A percentile compares a stretch with the other conserved stretches of the same genome.
These are phyloP conservation scores for Naganishia friedmannii DNA, from an alignment of 768 basidiomycete genomes.

Conservation along the genomic window DNA sequence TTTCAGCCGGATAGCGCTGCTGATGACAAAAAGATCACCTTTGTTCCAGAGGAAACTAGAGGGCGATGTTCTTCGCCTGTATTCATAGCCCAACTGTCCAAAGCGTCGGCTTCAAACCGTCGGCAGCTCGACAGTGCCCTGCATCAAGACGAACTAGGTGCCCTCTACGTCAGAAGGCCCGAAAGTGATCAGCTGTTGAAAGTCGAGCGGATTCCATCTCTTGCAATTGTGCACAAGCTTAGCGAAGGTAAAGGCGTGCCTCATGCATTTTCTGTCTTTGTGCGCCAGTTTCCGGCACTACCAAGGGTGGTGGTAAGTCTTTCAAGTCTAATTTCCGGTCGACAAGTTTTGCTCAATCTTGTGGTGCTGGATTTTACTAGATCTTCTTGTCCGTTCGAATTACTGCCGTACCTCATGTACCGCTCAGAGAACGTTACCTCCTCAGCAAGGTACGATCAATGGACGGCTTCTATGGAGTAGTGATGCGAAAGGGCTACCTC, in stretches of 20 bases:
- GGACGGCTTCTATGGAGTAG: conserved; percentile 46
- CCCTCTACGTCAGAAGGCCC: neutral
- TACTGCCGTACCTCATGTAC: conserved; percentile 58
- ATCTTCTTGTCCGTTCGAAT: conserved; percentile 65
- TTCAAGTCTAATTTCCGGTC: too few relatives aligned
- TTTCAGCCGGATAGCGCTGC: neutral
- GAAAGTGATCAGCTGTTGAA: conserved; percentile 36
- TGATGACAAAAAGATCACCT: conserved; percentile 8
- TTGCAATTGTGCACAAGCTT: conserved; percentile 63
- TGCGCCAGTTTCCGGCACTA: conserved; percentile 68
- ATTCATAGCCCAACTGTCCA: conserved; percentile 34
- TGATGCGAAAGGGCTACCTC: conserved; percentile 59
- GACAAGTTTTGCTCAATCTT: too few relatives aligned
- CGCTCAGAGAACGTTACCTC: conserved; percentile 58
- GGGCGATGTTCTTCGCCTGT: conserved; percentile 13
- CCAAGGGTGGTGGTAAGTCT: conserved; percentile 62
- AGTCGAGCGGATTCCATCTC: conserved; percentile 57
- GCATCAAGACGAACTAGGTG: conserved; percentile 16
- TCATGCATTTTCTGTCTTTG: conserved; percentile 65
- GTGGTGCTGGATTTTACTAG: conserved; percentile 42
- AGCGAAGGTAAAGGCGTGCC: conserved; percentile 61
- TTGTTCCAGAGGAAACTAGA: conserved; percentile 2
- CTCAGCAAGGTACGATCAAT: conserved; percentile 62
- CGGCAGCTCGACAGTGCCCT: neutral
- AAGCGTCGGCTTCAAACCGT: neutral